Evolutionary conservation across 1,139 yeast species (phyloP), one percentile per base, ranked within the genome.

Genomic region (Williopsis jadinii): DNA sequence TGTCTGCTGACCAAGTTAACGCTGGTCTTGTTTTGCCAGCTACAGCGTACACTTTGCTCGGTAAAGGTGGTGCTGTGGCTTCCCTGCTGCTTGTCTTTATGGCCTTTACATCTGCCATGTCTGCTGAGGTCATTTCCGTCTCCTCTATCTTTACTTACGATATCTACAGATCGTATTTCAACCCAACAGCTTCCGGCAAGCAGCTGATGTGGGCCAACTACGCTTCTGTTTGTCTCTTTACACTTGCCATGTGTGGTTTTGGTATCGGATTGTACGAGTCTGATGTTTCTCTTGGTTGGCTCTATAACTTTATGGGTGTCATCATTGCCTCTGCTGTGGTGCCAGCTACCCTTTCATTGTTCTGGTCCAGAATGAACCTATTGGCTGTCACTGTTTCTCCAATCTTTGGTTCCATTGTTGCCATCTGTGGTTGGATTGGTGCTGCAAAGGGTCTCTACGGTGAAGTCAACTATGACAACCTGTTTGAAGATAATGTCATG

Each of bases 101-200:
- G 87, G 86, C 88, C 35, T 84, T 78, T 36, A 81, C 88, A 0
- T 77, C 84, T 35, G 88, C 88, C 35, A 75, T 80, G 78, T 85
- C 95, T 33, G 90, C 95, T 26, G 95, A 87, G 61, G 73, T 87
- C 55, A 83, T 88, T 59, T 86, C 95, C 3, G 92, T 85, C 11
- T 84, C 95, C 2, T 80, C 95, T 2, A 79, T 87, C 44, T 75
- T 78, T 67, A 84, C 95, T 35, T 87, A 84, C 56, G 96, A 87
- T 65, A 71, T 87, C 48, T 87, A 84, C 76, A 75, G 85, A 64
- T 72, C 79, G 24, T 87, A 87, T 63, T 66, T 87, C 55, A 78
- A 86, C 57, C 95, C 95, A 36, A 66, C 68, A 15, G 95, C 96
- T 9, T 60, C 73, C 10, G 92, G 95, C 48, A 81, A 77, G 58